phyloP scores from a whole-genome alignment of 768 basidiomycete genomes.

The Xerocomellus dryophilus region DNA sequence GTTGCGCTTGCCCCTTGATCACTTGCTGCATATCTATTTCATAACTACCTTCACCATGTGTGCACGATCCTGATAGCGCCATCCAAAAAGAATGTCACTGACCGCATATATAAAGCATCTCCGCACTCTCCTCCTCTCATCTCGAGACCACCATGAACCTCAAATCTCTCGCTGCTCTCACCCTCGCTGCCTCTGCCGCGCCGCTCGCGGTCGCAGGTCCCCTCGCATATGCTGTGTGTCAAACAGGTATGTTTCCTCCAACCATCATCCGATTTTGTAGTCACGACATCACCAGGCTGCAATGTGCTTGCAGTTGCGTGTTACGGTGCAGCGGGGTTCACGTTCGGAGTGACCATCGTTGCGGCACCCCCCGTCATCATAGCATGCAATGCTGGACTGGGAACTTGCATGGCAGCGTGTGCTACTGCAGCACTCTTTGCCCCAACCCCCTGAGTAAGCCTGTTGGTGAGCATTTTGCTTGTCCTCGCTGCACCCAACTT shows the following conservation, averaged over 20 bases:
- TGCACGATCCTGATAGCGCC: slow-evolving; percentile 2
- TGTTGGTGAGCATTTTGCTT: neutral
- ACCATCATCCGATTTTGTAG: neutral
- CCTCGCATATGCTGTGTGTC: slow-evolving; percentile 20
- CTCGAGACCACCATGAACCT: slow-evolving; percentile 23
- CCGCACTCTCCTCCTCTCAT: no score
- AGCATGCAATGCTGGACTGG: slow-evolving; percentile 23
- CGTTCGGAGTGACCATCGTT: slow-evolving; percentile 22
- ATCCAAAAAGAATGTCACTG: neutral
- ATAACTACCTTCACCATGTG: neutral
- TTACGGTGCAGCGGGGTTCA: slow-evolving; percentile 23
- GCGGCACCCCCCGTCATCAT: slow-evolving; percentile 20
- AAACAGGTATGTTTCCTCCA: slow-evolving; percentile 17
- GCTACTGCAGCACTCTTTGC: slow-evolving; percentile 18
- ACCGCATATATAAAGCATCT: slow-evolving; percentile 7
- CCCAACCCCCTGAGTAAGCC: slow-evolving; percentile 21
- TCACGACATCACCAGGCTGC: slow-evolving; percentile 18
- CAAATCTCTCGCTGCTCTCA: slow-evolving; percentile 17
- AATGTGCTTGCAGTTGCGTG: slow-evolving; percentile 22
- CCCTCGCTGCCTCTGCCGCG: slow-evolving; percentile 10
- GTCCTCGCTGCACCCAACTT: neutral
- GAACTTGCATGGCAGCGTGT: slow-evolving; percentile 26
- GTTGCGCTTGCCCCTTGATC: no score
- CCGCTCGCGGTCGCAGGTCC: slow-evolving; percentile 18
- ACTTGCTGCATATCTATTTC: neutral